phyloP scores from a whole-genome alignment of 1,139 yeast species.

The Protomyces inouyei region DNA sequence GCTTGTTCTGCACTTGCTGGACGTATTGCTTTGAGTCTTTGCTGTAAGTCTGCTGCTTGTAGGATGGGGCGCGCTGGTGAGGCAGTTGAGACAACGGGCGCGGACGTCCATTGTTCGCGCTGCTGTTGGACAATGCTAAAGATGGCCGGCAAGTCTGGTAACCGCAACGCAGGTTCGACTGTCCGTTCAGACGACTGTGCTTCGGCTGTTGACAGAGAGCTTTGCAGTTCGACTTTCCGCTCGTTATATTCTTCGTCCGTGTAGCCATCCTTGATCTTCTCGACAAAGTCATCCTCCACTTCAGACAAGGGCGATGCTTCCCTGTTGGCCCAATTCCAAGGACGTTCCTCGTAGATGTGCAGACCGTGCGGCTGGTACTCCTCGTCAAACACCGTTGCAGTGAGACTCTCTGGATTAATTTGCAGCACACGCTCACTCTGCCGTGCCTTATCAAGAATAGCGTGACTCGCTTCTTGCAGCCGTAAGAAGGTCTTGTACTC shows the following conservation, averaged over 20 bases:
- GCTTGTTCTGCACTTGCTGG: neutral
- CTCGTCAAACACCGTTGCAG: constrained; percentile 10
- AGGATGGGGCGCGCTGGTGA: neutral
- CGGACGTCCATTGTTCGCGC: neutral
- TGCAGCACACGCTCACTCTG: neutral
- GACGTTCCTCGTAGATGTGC: constrained; percentile 8
- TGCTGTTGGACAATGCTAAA: neutral
- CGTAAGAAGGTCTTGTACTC: constrained; percentile 5
- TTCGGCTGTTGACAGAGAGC: neutral
- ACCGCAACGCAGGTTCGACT: neutral
- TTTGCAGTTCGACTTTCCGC: neutral
- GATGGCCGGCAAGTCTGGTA: neutral
- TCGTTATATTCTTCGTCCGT: neutral
- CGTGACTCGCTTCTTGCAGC: neutral
- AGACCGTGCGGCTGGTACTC: constrained; percentile 19
- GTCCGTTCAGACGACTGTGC: neutral
- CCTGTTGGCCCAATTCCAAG: constrained; percentile 24
- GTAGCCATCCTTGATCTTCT: neutral
- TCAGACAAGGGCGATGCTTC: constrained; percentile 24
- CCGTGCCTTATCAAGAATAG: neutral
- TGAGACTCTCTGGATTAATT: neutral
- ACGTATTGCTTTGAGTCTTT: neutral
- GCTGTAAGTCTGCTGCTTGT: neutral
- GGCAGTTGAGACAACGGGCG: neutral
- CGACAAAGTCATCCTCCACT: constrained; percentile 8